Percentiles rank a stretch among this genome's conserved stretches.
Conservation (phyloP, 495 filamentous ascomycete species). For the Aspergillus campestris region DNA sequence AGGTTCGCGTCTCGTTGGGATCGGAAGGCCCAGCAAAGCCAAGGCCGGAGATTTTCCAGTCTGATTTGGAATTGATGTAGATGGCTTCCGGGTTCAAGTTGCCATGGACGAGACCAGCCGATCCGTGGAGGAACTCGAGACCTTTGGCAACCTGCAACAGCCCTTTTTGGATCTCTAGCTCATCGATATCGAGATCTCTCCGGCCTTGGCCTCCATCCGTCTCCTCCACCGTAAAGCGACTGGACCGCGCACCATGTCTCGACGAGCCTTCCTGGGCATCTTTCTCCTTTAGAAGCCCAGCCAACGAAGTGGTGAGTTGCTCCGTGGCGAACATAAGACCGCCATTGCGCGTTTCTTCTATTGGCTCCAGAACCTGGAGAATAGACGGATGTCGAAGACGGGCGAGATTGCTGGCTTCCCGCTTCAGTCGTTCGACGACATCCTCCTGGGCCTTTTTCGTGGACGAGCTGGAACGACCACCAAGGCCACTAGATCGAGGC, state of each 20-base stretch:
- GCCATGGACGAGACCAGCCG: conserved; percentile 84
- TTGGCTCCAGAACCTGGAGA: conserved; percentile 86
- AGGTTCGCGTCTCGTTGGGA: conserved; percentile 56
- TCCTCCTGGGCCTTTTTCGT: conserved; percentile 78
- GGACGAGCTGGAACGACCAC: conserved; percentile 53
- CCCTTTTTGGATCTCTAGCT: conserved; percentile 95
- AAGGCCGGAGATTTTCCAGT: conserved; percentile 95
- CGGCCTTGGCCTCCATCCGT: conserved; percentile 62
- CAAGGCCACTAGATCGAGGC: conserved; percentile 48
- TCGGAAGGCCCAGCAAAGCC: conserved; percentile 77
- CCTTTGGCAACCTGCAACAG: conserved; percentile 88
- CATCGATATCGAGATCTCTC: conserved; percentile 88
- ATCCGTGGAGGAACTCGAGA: conserved; percentile 93
- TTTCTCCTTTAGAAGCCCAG: conserved; percentile 74
- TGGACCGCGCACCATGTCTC: conserved; percentile 54
- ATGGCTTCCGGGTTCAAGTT: conserved; percentile 96
- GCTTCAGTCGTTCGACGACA: conserved; percentile 81
- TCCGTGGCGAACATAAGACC: conserved; percentile 96
- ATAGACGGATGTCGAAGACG: conserved; percentile 83
- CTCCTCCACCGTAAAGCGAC: conserved; percentile 77
- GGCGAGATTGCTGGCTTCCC: conserved; percentile 81
- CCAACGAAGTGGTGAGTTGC: conserved; percentile 77
- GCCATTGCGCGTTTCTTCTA: conserved; percentile 85
- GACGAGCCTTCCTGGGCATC: conserved; percentile 69
- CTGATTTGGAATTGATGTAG: conserved; percentile 90